Conservation (phyloP, 345 rosid species). For the Populus euphratica region DNA sequence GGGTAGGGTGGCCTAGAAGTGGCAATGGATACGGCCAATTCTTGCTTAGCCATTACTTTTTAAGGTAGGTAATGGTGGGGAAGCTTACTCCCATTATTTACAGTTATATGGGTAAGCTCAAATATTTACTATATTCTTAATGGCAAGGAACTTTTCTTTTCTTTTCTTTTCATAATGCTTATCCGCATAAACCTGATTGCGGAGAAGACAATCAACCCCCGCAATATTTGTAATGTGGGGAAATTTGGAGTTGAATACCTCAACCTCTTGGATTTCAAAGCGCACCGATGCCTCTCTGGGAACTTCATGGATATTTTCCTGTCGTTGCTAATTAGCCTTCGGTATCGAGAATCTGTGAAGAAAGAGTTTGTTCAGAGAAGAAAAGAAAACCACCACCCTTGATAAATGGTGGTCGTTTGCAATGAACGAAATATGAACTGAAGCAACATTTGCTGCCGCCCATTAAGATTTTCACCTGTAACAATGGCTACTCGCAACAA, state of each 20-base stretch:
- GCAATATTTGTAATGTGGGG: too few relatives aligned
- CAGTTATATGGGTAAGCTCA: background rate
- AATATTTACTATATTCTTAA: background rate
- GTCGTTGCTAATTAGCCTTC: too few relatives aligned
- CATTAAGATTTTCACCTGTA: background rate
- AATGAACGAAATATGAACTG: background rate
- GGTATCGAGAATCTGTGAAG: too few relatives aligned
- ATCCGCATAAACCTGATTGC: background rate
- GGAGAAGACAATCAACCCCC: background rate
- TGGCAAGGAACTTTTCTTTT: background rate
- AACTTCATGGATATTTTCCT: too few relatives aligned
- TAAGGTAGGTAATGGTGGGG: constrained; percentile 35
- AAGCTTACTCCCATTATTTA: constrained; percentile 15
- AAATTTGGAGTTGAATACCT: too few relatives aligned
- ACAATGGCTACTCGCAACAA: too few relatives aligned
- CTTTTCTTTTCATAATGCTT: too few relatives aligned
- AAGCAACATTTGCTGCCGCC: too few relatives aligned
- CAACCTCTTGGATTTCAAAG: too few relatives aligned
- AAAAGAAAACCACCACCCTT: background rate
- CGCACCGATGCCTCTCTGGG: too few relatives aligned
- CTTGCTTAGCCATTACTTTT: constrained; percentile 17
- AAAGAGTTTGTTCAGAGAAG: too few relatives aligned
- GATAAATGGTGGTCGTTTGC: background rate
- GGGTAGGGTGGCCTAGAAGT: constrained; percentile 11
- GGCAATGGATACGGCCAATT: constrained; percentile 18